Percentiles rank a stretch among this genome's conserved stretches.
Conservation (phyloP, 768 basidiomycete genomes). For the Trametes maxima region DNA sequence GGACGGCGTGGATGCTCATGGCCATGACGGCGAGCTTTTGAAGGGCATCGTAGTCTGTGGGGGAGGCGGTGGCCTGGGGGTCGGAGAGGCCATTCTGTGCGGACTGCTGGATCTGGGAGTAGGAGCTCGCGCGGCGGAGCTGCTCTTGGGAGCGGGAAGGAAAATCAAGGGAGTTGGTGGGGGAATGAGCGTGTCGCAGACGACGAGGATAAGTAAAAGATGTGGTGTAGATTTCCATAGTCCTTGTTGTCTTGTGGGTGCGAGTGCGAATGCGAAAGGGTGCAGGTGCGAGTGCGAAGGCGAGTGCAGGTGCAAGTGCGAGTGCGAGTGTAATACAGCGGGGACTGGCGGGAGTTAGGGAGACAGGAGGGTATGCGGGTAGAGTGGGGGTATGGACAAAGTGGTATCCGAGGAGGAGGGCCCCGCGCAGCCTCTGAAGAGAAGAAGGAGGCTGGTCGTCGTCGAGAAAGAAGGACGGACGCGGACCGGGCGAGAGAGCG, state of each 20-base stretch:
- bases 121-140: slow-evolving; percentile 42
- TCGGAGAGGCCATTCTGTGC: slow-evolving; percentile 34
- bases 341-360: slow-evolving; percentile 31
- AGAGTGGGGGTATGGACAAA: slow-evolving; percentile 38
- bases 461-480: slow-evolving; percentile 33
- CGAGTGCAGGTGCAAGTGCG: slow-evolving; percentile 3
- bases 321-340: slow-evolving; percentile 32
- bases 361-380: slow-evolving; percentile 36
- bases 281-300: slow-evolving; percentile 21
- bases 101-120: slow-evolving; percentile 42
- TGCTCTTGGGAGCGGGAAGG: slow-evolving; percentile 41
- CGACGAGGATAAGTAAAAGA: slow-evolving; percentile 91
- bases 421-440: slow-evolving; percentile 35
- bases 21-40: slow-evolving; percentile 74
- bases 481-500: slow-evolving; percentile 11
- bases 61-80: slow-evolving; percentile 35
- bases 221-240: slow-evolving; percentile 94
- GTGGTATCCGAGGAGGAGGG: slow-evolving; percentile 35
- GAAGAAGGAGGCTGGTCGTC: slow-evolving; percentile 33
- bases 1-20: slow-evolving; percentile 79
- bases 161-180: slow-evolving; percentile 66
- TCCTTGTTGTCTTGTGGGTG: slow-evolving; percentile 20
- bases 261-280: neutral
- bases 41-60: slow-evolving; percentile 71
- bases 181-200: slow-evolving; percentile 67